These are phyloP conservation scores for Coprinopsis strossmayeri DNA, from an alignment of 768 basidiomycete genomes.

Conservation along the genomic window DNA sequence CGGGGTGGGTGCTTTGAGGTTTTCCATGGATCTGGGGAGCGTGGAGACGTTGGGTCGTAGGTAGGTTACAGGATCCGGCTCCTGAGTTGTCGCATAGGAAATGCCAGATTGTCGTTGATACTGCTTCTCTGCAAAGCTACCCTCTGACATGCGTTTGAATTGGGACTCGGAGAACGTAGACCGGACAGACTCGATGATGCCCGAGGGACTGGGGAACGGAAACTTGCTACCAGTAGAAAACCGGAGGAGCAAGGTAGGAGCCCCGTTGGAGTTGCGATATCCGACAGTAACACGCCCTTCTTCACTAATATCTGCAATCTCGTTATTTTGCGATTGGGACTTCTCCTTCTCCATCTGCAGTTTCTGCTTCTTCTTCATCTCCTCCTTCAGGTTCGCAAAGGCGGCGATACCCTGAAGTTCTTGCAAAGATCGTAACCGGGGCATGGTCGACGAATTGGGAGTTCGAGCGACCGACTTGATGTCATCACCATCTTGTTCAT, in stretches of 20 bases:
- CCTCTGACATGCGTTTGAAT: slow-evolving; percentile 1
- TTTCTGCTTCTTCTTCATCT: slow-evolving; percentile 14
- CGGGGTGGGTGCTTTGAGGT: neutral
- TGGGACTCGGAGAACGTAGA: slow-evolving; percentile 5
- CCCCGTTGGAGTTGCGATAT: slow-evolving; percentile 28
- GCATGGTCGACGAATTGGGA: neutral
- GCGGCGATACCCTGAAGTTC: slow-evolving; percentile 10
- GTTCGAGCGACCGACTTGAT: too few species aligned
- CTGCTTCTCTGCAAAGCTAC: too few species aligned
- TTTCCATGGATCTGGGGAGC: neutral
- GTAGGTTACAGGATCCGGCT: neutral
- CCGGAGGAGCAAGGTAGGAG: slow-evolving; percentile 49
- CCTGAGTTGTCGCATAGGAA: neutral
- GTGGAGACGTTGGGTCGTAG: neutral
- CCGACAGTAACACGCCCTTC: slow-evolving; percentile 37
- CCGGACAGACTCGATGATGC: slow-evolving; percentile 21
- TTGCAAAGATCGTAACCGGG: slow-evolving; percentile 5
- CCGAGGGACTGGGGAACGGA: slow-evolving; percentile 30
- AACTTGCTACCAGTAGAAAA: slow-evolving; percentile 47
- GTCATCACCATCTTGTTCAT: too few species aligned
- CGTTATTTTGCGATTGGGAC: too few species aligned
- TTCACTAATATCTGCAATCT: too few species aligned
- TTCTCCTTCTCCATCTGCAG: slow-evolving; percentile 22
- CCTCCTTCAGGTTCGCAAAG: slow-evolving; percentile 6
- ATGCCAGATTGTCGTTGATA: neutral